Base-by-base conservation (phyloP, 2,329 filamentous ascomycete species). In the Ophiostoma tasmaniense region DNA sequence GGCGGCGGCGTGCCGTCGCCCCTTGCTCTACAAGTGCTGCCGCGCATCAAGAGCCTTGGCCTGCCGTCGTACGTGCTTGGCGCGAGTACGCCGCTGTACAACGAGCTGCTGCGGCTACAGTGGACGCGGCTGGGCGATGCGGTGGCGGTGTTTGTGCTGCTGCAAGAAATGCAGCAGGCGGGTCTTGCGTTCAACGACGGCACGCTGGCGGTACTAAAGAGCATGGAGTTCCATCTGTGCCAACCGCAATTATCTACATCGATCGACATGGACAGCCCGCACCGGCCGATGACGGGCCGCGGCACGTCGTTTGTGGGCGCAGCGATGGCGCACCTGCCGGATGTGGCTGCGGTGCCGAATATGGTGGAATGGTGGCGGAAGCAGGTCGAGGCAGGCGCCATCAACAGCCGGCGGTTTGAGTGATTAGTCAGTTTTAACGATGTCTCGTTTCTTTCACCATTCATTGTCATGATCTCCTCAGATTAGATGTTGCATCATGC, bases 31-130 rank as follows among this genome's bases (percentile, higher is more conserved):
- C 81, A 82, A 62, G 77, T 93, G 33, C 80, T 93, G 0, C 89
- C 90, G 0, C 84, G 85, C 8, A 80, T 93, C 73, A 90, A 90
- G 75, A 81, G 83, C 62, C 81, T 91, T 0, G 90, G 90, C 1
- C 82, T 90, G 1, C 84, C 86, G 0, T 89, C 89, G 0, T 91
- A 89, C 74, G 87, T 91, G 7, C 83, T 94, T 0, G 90, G 90
- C 65, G 88, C 86, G 6, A 88, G 87, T 22, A 90, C 89, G 0
- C 80, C 84, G 0, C 85, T 93, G 59, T 93, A 91, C 80, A 88
- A 90, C 75, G 81, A 86, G 66, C 82, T 92, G 42, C 81, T 91
- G 30, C 77, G 81, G 17, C 82, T 89, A 28, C 80, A 87, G 68
- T 91, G 89, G 86, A 77, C 79, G 42, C 84, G 85, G 13, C 85